These are phyloP conservation scores for Teratosphaeria epicoccoides DNA, from an alignment of 2,329 filamentous ascomycete genomes.

Conservation along the genomic window DNA sequence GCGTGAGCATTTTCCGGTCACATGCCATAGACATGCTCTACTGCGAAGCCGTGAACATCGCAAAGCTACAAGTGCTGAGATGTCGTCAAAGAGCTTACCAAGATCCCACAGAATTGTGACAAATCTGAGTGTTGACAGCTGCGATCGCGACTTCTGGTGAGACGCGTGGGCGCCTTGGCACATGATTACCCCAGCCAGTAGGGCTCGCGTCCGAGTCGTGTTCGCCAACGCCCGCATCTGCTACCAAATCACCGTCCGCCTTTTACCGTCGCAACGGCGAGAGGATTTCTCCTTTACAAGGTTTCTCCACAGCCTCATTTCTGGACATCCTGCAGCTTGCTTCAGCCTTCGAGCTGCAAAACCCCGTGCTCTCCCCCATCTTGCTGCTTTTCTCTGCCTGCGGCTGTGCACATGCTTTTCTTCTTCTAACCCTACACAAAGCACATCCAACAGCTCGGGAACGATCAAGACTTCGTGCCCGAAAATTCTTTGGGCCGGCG, in stretches of 20 bases:
- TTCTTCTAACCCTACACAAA: background rate
- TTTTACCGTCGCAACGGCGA: background rate
- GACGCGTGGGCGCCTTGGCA: background rate
- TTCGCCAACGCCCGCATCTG: background rate
- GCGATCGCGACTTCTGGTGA: background rate
- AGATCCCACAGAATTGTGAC: background rate
- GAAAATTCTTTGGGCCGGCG: background rate
- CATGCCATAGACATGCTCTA: background rate
- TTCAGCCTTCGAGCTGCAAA: background rate
- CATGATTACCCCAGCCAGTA: background rate
- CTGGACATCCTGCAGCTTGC: no score
- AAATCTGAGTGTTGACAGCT: background rate
- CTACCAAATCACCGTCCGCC: background rate
- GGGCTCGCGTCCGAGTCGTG: background rate
- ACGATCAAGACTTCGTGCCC: background rate
- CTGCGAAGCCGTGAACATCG: no score
- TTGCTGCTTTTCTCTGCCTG: background rate
- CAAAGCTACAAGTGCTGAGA: background rate
- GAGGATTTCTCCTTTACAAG: background rate
- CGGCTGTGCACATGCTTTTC: background rate
- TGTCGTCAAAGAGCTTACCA: background rate
- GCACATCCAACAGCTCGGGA: background rate
- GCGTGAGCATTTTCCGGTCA: background rate
- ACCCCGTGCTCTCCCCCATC: background rate
- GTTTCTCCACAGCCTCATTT: background rate